Evolutionary conservation across 192 early-diverging fungal genomes (phyloP).

Genomic region (Podila verticillata): DNA sequence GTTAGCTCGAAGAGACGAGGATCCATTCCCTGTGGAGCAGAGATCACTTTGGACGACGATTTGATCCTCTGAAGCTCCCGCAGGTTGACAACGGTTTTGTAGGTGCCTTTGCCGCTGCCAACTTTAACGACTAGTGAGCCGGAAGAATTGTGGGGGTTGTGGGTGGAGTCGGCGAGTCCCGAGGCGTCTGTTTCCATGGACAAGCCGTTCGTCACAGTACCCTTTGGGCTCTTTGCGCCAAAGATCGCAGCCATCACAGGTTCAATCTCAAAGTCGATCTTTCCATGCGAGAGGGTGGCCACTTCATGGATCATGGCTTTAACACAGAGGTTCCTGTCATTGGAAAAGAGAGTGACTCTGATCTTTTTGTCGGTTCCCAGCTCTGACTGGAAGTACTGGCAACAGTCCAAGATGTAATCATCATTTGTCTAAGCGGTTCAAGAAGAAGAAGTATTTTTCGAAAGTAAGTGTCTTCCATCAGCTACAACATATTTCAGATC

Average conservation of each 20-base stretch:
- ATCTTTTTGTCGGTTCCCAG: conserved; percentile 23
- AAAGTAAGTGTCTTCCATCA: neutral
- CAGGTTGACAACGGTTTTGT: conserved; percentile 26
- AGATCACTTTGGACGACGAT: neutral
- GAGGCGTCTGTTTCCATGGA: neutral
- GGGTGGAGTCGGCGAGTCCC: neutral
- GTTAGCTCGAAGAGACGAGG: conserved; percentile 25
- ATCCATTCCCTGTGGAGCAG: conserved; percentile 35
- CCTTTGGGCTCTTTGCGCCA: neutral
- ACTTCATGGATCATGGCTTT: conserved; percentile 67
- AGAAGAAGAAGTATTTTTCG: neutral
- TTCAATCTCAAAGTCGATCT: conserved; percentile 15
- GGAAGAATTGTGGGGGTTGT: neutral
- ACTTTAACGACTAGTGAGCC: neutral
- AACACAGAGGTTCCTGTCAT: conserved; percentile 65
- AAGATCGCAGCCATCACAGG: conserved; percentile 13
- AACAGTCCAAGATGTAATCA: conserved; percentile 68
- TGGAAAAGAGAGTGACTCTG: conserved; percentile 59
- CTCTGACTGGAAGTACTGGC: conserved; percentile 53
- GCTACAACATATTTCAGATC: neutral
- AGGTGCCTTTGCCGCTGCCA: neutral
- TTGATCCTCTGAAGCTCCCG: conserved; percentile 41
- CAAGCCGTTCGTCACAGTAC: neutral
- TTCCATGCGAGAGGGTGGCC: conserved; percentile 41
- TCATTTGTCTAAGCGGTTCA: conserved; percentile 50